phyloP scores from a whole-genome alignment of 2,329 filamentous ascomycete species.

The Graphium sp. region DNA sequence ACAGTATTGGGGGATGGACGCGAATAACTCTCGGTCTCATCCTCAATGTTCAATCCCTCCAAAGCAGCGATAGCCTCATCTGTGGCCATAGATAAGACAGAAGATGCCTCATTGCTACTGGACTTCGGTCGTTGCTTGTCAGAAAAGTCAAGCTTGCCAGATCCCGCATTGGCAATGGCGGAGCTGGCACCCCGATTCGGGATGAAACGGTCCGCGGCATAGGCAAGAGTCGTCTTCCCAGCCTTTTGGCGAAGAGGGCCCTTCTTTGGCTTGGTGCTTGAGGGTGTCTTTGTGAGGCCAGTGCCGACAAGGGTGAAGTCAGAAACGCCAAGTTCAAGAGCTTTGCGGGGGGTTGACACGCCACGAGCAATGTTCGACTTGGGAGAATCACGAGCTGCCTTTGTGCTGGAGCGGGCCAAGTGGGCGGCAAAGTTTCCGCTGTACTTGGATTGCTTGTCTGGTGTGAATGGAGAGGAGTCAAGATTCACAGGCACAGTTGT shows the following conservation, averaged over 20 bases:
- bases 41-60: constrained; percentile 63
- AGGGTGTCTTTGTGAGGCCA: constrained; percentile 45
- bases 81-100: constrained; percentile 59
- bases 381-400: constrained; percentile 63
- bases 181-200: constrained; percentile 86
- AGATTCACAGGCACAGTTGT: constrained; percentile 30
- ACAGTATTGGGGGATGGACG: constrained; percentile 75
- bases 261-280: constrained; percentile 40
- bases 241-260: constrained; percentile 30
- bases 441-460: constrained; percentile 54
- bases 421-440: constrained; percentile 65
- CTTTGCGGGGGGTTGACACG: constrained; percentile 61
- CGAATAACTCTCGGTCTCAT: constrained; percentile 50
- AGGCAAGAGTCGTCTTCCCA: constrained; percentile 67
- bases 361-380: constrained; percentile 86
- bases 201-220: constrained; percentile 84
- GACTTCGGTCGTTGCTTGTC: constrained; percentile 61
- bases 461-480: constrained; percentile 63
- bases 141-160: constrained; percentile 60
- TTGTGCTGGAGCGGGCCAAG: constrained; percentile 53
- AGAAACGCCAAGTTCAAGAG: constrained; percentile 76
- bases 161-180: constrained; percentile 64
- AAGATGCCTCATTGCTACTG: constrained; percentile 52
- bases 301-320: constrained; percentile 86
- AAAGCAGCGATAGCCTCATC: constrained; percentile 69